Base-by-base conservation (phyloP, 306 rosid species). In the Inga oerstediana region DNA sequence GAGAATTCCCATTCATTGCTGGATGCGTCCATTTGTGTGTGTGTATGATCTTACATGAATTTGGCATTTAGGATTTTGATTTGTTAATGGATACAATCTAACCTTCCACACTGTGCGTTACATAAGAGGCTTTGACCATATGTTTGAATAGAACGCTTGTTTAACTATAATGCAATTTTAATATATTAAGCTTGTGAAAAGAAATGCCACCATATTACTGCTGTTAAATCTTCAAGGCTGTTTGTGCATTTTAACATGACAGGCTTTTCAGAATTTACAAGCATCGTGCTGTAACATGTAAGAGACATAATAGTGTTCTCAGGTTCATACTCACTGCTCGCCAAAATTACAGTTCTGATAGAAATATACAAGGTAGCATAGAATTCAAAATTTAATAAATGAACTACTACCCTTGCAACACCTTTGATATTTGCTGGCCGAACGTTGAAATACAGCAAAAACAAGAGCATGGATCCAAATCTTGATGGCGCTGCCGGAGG, bases 401-500 rank as follows among this genome's bases (percentile, higher is more conserved):
- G 37, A 39, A 3, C 69, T 64, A 30, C 69, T 27, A 13, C 39
- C 69, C 69, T 27, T 64, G 20, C 39, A 19, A 22, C 80, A 41
- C 8, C 72, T 67, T 12, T 10, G 34, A 79, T 8, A 52, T 27
- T 27, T 69, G 75, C 65, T 59, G 46, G 39, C 48, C 45, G 72
- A 77, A 77, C 77, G 59, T 85, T 72, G 64, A 71, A 74, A 74
- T 56, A 67, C 76, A 37, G 69, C 45, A 72, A 81, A 71, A 45
- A 72, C 37, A 56, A 7, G 51, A 32, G 17, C 12, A 69, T n/a
- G 80, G 65, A 51, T 72, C 58, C 43, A 77, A 41, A 52, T 80
- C 46, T 77, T 51, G 82, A 81, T 71, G 79, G 66, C 46, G 17
- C 75, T 49, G 39, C 81, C 68, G 37, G 15, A 30, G 45, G 32